Conservation (phyloP, 148 eudicot genomes). For the Rhododendron molle region DNA sequence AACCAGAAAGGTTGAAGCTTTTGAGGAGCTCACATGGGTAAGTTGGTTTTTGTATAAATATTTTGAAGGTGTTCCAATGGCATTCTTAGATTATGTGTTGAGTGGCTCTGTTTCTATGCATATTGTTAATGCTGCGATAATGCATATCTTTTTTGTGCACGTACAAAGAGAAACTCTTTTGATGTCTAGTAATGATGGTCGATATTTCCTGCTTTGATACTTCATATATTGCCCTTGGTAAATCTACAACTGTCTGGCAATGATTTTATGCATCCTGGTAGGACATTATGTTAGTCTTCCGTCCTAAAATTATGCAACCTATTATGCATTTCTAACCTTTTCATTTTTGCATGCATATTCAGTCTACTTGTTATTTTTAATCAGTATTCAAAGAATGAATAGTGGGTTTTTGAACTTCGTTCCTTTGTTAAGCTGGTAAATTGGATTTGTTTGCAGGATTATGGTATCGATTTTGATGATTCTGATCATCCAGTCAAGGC, state of each 20-base stretch:
- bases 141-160: neutral
- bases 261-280: neutral
- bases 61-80: neutral
- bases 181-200: neutral
- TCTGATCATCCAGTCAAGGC: constrained; percentile 54
- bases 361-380: neutral
- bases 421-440: neutral
- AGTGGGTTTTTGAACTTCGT: neutral
- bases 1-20: constrained; percentile 62
- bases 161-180: neutral
- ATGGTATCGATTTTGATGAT: constrained; percentile 88
- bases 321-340: neutral
- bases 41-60: constrained; percentile 11
- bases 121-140: neutral
- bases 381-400: neutral
- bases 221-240: neutral
- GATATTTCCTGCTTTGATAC: neutral
- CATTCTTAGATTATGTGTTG: neutral
- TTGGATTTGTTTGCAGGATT: constrained; percentile 50
- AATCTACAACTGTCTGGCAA: neutral
- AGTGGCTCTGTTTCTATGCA: neutral
- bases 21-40: constrained; percentile 96
- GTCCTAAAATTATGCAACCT: neutral
- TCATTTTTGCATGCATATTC: neutral
- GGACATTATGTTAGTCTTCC: neutral